These are phyloP conservation scores for Thelonectria rubi DNA, from an alignment of 2,329 filamentous ascomycete genomes.

Conservation along the genomic window DNA sequence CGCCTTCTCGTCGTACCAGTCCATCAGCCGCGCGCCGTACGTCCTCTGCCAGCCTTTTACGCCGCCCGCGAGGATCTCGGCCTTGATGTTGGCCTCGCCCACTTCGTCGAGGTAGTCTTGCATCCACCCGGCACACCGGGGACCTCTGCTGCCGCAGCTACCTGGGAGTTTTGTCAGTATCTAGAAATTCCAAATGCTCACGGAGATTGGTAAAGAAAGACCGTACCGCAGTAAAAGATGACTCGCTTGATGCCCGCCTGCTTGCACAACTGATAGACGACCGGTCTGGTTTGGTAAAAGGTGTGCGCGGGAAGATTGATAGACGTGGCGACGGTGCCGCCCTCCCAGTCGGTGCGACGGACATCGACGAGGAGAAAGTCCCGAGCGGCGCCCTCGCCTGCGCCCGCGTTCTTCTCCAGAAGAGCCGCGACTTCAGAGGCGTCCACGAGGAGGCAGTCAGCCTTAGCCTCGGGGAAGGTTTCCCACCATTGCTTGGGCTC, in stretches of 20 bases:
- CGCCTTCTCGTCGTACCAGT: constrained; percentile 57
- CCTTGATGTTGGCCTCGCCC: constrained; percentile 54
- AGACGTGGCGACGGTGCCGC: constrained; percentile 67
- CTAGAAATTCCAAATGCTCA: not conserved
- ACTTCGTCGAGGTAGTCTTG: constrained; percentile 62
- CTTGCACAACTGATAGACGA: constrained; percentile 59
- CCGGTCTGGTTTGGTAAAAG: constrained; percentile 59
- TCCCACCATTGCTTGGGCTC: constrained; percentile 50
- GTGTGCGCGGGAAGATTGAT: constrained; percentile 66
- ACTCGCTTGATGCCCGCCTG: constrained; percentile 58
- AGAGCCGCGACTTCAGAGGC: constrained; percentile 52
- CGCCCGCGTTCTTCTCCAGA: constrained; percentile 50
- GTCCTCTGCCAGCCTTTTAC: constrained; percentile 65
- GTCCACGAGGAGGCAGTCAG: constrained; percentile 50
- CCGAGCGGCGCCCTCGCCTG: constrained; percentile 39
- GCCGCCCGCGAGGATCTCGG: constrained; percentile 60
- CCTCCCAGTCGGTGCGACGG: constrained; percentile 63
- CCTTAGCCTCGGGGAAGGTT: constrained; percentile 54
- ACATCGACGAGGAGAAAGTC: constrained; percentile 62
- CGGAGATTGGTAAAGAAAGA: not conserved
- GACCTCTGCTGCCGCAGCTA: constrained; percentile 60
- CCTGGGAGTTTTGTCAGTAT: constrained; percentile 46
- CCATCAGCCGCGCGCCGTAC: constrained; percentile 58
- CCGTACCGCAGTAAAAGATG: constrained; percentile 65
- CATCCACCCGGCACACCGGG: constrained; percentile 64